Conservation (phyloP, 1,139 yeast species). For the Geotrichum carabidarum region DNA sequence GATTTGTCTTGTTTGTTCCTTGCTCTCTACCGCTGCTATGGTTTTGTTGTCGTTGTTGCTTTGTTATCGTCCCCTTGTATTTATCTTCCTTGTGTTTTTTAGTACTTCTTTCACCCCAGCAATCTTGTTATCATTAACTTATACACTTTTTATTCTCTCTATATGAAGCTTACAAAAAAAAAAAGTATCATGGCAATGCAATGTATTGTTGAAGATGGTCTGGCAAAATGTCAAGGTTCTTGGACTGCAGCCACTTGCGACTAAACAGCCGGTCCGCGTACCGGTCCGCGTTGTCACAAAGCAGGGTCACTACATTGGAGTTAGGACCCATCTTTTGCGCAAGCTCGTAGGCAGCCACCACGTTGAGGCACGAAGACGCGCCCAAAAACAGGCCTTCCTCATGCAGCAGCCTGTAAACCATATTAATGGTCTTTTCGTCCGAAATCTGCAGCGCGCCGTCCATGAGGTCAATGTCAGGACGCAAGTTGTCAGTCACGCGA, state of each 20-base stretch:
- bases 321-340: conserved; percentile 76
- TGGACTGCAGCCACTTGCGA: conserved; percentile 66
- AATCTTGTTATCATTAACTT: not conserved
- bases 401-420: conserved; percentile 76
- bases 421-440: conserved; percentile 67
- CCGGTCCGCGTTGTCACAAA: conserved; percentile 86
- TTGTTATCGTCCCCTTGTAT: not conserved
- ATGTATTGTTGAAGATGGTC: conserved; percentile 65
- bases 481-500: conserved; percentile 76
- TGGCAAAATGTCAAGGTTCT: conserved; percentile 65
- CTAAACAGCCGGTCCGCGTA: conserved; percentile 78
- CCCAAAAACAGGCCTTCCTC: conserved; percentile 92
- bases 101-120: not conserved
- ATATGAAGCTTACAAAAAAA: too few species aligned
- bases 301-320: conserved; percentile 73
- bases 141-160: not conserved
- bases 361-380: conserved; percentile 79
- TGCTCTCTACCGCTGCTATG: too few species aligned
- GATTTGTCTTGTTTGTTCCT: not conserved
- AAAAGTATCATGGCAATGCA: conserved; percentile 29
- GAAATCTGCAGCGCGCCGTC: conserved; percentile 69
- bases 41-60: too few species aligned
- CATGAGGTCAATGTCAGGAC: conserved; percentile 66
- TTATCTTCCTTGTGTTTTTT: not conserved
- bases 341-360: conserved; percentile 71